phyloP scores from a whole-genome alignment of 1,284 basidiomycete species.

The Inonotus obliquus region DNA sequence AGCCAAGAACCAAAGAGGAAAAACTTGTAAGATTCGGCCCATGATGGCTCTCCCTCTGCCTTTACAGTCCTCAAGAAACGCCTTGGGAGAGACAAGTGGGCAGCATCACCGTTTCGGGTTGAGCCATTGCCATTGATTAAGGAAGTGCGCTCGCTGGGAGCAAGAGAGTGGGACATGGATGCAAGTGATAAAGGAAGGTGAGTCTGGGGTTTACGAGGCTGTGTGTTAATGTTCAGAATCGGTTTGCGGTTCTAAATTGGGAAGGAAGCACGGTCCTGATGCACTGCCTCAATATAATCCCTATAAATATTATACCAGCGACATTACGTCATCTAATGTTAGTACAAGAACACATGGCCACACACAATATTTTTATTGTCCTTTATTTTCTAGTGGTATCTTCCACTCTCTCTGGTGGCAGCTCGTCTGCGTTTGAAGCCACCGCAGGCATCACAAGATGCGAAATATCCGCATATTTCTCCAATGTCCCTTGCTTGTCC shows the following conservation, averaged over 20 bases:
- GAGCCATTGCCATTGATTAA: slow-evolving; percentile 41
- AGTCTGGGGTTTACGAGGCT: slow-evolving; percentile 10
- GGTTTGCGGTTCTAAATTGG: neutral
- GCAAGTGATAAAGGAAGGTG: slow-evolving; percentile 20
- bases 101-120: slow-evolving; percentile 20
- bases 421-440: slow-evolving; percentile 48
- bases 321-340: neutral
- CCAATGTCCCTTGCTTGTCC: slow-evolving; percentile 38
- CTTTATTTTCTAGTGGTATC: neutral
- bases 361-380: neutral
- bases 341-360: no score
- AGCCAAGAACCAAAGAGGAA: slow-evolving; percentile 71
- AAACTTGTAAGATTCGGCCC: slow-evolving; percentile 56
- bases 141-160: slow-evolving; percentile 32
- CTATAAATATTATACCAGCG: no score
- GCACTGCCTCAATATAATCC: neutral
- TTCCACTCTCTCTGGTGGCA: slow-evolving; percentile 12
- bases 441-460: slow-evolving; percentile 43
- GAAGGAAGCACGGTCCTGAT: neutral
- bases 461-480: slow-evolving; percentile 48
- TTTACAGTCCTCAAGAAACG: slow-evolving; percentile 43
- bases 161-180: slow-evolving; percentile 25
- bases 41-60: slow-evolving; percentile 57
- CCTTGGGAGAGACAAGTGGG: slow-evolving; percentile 29
- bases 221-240: slow-evolving; percentile 34